Base-by-base conservation (phyloP, 208 protist species). In the Leptomonas seymouri region DNA sequence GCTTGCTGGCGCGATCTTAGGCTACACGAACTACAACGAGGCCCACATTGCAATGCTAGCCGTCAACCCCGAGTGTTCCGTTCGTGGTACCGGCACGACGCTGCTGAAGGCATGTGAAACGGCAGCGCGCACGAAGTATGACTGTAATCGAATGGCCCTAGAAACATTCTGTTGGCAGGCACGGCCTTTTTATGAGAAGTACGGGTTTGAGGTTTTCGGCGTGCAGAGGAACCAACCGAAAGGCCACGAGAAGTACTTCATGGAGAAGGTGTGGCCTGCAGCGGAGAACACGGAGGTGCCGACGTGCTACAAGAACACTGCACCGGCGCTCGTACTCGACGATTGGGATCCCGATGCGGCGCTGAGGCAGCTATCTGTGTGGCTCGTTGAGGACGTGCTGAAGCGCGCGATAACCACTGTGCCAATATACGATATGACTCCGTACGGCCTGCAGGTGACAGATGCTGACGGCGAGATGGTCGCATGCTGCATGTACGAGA, bases 101-200 rank as follows among this genome's bases (percentile, higher is more conserved):
- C 34, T 82, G 18, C 31, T 86, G 46, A 56, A 56, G 14, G 49
- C 18, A 0, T 57, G 73, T 16, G 81, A 86, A 57, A 28, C 45
- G 25, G 7, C 67, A 1, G 76, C 62, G 45, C 57, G 67, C 0
- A n/a, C 44, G 1, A 42, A 63, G 50, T 61, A 54, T 25, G 39
- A 45, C 23, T 77, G 77, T 57, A 70, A 63, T 30, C 76, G 72
- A 36, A 2, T 86, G 27, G 70, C 56, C 12, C 56, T 86, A 5
- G 75, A 82, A 46, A 86, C 81, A 15, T 80, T 78, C 67, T 72
- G 61, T 64, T 86, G 81, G 81, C 81, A 86, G 70, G 81, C 81
- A 2, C 63, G 74, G 20, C 76, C 76, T 11, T 79, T 86, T 20
- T 86, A 86, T 49, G 81, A 86, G 44, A 68, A 64, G 34, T 25